Conservation (phyloP, 2,329 filamentous ascomycete genomes). For the Mycosphaerelloides madeirae region DNA sequence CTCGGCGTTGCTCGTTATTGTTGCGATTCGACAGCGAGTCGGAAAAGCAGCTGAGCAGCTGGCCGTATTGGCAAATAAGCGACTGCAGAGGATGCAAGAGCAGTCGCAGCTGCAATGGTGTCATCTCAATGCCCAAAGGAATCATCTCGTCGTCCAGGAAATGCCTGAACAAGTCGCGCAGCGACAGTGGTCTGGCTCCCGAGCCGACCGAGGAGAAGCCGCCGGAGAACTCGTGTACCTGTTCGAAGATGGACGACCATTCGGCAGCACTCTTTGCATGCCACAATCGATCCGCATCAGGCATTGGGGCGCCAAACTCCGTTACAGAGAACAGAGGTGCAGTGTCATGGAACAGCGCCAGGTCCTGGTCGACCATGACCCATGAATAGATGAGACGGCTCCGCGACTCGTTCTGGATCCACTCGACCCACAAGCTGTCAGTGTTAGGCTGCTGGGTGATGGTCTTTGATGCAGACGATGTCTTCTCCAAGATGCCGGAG, state of each 20-base stretch:
- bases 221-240: constrained; percentile 52
- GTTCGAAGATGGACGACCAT: constrained; percentile 58
- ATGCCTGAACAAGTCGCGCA: constrained; percentile 62
- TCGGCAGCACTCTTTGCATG: constrained; percentile 53
- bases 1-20: constrained; percentile 39
- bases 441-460: constrained; percentile 44
- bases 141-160: constrained; percentile 62
- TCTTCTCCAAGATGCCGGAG: constrained; percentile 58
- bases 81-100: constrained; percentile 65
- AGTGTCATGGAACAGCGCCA: constrained; percentile 62
- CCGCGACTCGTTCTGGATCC: constrained; percentile 60
- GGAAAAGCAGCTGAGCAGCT: constrained; percentile 62
- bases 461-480: constrained; percentile 42
- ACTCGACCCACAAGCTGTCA: constrained; percentile 57
- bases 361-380: constrained; percentile 69
- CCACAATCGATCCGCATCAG: constrained; percentile 61
- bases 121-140: constrained; percentile 47
- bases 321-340: constrained; percentile 60
- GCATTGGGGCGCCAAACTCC: constrained; percentile 61
- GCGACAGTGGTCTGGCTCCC: constrained; percentile 52
- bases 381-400: constrained; percentile 69
- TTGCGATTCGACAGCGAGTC: constrained; percentile 48
- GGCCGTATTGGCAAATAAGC: constrained; percentile 59
- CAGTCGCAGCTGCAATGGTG: constrained; percentile 58
- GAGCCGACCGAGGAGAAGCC: constrained; percentile 52